Evolutionary conservation across 331 rosid genomes (phyloP).

Genomic region (Pyracantha coccinea): DNA sequence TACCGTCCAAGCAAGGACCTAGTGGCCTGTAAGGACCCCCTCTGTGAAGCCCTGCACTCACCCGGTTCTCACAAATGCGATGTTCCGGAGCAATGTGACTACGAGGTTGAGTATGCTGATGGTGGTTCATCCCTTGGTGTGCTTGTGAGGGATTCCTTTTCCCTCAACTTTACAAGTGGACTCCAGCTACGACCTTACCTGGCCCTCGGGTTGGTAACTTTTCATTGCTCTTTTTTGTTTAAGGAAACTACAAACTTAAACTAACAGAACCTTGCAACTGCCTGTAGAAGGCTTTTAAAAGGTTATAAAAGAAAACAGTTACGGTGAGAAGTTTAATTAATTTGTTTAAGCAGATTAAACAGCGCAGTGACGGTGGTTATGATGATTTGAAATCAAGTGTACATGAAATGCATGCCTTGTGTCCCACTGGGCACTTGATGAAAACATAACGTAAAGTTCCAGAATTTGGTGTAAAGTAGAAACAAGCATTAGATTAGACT

Average conservation of each 20-base stretch:
- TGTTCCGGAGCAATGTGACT: slow-evolving; percentile 66
- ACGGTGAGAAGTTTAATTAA: neutral
- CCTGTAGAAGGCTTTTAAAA: neutral
- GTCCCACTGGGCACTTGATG: neutral
- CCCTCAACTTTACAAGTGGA: slow-evolving; percentile 68
- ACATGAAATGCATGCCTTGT: neutral
- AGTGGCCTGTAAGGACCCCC: slow-evolving; percentile 53
- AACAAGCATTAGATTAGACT: neutral
- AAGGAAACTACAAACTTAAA: neutral
- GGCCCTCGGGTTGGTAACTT: slow-evolving; percentile 67
- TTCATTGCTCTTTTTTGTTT: neutral
- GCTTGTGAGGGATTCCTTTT: slow-evolving; percentile 61
- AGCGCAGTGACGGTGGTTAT: neutral
- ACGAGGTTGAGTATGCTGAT: slow-evolving; percentile 73
- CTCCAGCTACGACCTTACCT: slow-evolving; percentile 46
- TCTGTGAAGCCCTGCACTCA: slow-evolving; percentile 59
- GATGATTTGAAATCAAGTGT: neutral
- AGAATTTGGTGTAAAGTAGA: neutral
- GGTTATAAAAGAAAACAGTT: no score
- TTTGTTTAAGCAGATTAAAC: neutral
- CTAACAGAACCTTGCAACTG: neutral
- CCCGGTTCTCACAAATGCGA: slow-evolving; percentile 45
- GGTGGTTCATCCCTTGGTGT: slow-evolving; percentile 82
- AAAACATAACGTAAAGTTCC: neutral
- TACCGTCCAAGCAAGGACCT: slow-evolving; percentile 69